These are phyloP conservation scores for Cryphonectria carpinicola DNA, from an alignment of 2,329 filamentous ascomycete species.

Conservation along the genomic window DNA sequence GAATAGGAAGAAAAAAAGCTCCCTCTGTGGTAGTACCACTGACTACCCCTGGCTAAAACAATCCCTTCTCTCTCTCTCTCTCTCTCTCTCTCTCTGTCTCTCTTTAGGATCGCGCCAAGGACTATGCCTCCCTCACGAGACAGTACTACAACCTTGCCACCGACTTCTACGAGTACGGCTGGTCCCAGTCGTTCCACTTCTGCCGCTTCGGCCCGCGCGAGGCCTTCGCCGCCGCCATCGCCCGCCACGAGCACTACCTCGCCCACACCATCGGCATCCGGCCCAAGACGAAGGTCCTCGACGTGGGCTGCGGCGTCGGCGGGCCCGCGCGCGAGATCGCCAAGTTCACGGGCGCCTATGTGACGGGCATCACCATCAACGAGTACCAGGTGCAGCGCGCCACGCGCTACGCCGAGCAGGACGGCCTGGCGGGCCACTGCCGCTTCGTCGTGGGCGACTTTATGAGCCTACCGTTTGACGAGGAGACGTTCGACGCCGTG, in stretches of 20 bases:
- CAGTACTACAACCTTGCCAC: constrained; percentile 74
- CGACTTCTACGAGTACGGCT: constrained; percentile 76
- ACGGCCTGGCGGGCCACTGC: constrained; percentile 67
- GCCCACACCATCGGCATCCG: constrained; percentile 71
- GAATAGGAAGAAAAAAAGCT: too few species aligned
- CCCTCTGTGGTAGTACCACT: too few species aligned
- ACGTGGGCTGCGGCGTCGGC: constrained; percentile 78
- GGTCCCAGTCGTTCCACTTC: constrained; percentile 78
- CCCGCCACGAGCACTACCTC: constrained; percentile 78
- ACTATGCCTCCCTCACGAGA: constrained; percentile 28
- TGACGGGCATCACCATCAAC: constrained; percentile 78
- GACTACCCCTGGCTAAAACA: neutral
- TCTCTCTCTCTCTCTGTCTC: too few species aligned
- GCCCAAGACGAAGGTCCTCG: constrained; percentile 69
- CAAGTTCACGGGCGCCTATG: constrained; percentile 70
- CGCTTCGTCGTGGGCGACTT: constrained; percentile 76
- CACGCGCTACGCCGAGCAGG: constrained; percentile 66
- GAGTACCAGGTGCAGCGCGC: constrained; percentile 80
- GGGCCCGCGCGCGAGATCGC: constrained; percentile 76
- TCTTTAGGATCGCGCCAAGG: constrained; percentile 20
- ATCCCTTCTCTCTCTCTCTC: neutral
- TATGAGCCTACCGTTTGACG: constrained; percentile 77
- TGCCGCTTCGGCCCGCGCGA: constrained; percentile 74
- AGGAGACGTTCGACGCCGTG: constrained; percentile 74
- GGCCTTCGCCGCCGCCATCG: constrained; percentile 72